Evolutionary conservation across 495 filamentous ascomycete genomes (phyloP), one percentile per base, ranked within the genome.

Genomic region (Opeltia flavorubescens): DNA sequence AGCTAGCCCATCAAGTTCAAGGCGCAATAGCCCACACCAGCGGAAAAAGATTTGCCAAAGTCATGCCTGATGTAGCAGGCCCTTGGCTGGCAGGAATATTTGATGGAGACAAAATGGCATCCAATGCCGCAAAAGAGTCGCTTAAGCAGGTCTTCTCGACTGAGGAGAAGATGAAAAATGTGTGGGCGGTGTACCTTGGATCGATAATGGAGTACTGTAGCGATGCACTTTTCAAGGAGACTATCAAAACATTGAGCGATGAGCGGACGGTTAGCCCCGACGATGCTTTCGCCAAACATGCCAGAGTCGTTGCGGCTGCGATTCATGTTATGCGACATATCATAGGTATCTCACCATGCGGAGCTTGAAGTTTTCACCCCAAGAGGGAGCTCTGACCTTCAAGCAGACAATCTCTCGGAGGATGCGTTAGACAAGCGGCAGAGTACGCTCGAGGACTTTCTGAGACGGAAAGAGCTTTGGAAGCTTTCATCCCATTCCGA

Each of bases 71-170:
- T 24, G 69, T 93, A 26, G 78, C 87, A 18, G 86, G 84, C 6
- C 70, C 86, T 9, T 99, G 93, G 93, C 70, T 95, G 23, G 81
- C 81, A 24, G 89, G 93, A 11, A 70, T 80, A 1, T 89, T 87
- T 57, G 93, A 99, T 58, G 81, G 72, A 49, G 91, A 99, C 59
- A 76, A 76, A 43, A 67, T 68, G 12, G 84, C 83, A 1, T 70
- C 80, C 24, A 78, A 76, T 27, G 75, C 84, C 2, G 84, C 89
- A n/a, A 66, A 71, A 44, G 80, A 88, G 38, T 81, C 84, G 0
- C 67, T 95, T 15, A 72, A 71, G 5, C 70, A 67, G 4, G 79
- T 94, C 8, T 84, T 96, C 48, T 66, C 75, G 1, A 83, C 84
- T 0, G 76, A 84, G 25, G 84, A 89, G 39, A 96, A 95, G 57